Evolutionary conservation across 2,329 filamentous ascomycete species (phyloP).

Genomic region (Alternaria gaisen): DNA sequence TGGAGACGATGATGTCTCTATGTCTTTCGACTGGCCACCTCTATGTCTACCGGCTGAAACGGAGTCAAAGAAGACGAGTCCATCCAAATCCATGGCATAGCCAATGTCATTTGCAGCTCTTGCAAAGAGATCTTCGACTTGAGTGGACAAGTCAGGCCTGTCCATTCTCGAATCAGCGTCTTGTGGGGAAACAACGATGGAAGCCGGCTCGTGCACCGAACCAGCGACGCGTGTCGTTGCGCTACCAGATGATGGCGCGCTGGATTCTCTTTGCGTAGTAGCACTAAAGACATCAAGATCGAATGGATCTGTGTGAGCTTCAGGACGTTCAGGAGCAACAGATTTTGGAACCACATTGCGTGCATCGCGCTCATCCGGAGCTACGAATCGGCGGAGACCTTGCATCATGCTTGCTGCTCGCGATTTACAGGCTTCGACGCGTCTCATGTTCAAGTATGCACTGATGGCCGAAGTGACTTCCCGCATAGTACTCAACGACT

Average conservation of each 20-base stretch:
- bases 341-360: background rate
- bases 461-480: slow-evolving; percentile 17
- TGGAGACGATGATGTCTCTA: background rate
- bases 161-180: background rate
- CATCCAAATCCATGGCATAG: slow-evolving; percentile 17
- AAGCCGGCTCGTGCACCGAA: background rate
- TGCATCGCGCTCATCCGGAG: background rate
- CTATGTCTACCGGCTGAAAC: slow-evolving; percentile 2
- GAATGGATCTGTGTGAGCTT: slow-evolving; percentile 2
- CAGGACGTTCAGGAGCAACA: background rate
- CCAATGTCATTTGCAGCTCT: slow-evolving; percentile 17
- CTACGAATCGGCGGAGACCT: slow-evolving; percentile 18
- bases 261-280: slow-evolving; percentile 3
- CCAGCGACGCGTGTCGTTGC: background rate
- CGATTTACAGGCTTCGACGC: slow-evolving; percentile 12
- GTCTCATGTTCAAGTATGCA: slow-evolving; percentile 19
- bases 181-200: background rate
- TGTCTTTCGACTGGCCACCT: background rate
- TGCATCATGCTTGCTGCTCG: slow-evolving; percentile 21
- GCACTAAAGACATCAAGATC: slow-evolving; percentile 9
- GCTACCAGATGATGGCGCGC: background rate
- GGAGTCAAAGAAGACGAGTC: slow-evolving; percentile 18
- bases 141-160: slow-evolving; percentile 1
- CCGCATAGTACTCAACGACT: slow-evolving; percentile 7
- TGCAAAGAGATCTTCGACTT: slow-evolving; percentile 11